Evolutionary conservation across 2,329 filamentous ascomycete species (phyloP).

Genomic region (Setomelanomma holmii): DNA sequence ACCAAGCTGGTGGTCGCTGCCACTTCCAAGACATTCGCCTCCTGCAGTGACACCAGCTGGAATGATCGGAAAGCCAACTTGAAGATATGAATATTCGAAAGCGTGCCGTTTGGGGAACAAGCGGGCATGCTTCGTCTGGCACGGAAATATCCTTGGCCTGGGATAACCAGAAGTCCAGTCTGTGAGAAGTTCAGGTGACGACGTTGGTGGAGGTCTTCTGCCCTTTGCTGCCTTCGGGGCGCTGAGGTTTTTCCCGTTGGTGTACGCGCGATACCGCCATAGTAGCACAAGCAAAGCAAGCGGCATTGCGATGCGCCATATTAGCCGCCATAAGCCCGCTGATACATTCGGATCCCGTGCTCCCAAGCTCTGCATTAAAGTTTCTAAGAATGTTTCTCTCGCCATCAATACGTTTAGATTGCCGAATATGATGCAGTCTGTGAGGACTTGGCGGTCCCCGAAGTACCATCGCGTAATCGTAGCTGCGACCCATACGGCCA

Average conservation of each 20-base stretch:
- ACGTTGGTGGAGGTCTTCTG: no score
- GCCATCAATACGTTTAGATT: conserved; percentile 12
- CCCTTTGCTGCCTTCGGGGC: conserved; percentile 7
- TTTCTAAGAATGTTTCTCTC: conserved; percentile 12
- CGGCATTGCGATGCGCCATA: conserved; percentile 12
- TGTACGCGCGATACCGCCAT: conserved; percentile 1
- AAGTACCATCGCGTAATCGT: conserved; percentile 22
- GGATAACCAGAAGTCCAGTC: conserved; percentile 26
- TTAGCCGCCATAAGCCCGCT: conserved; percentile 6
- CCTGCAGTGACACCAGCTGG: conserved; percentile 57
- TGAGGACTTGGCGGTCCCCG: conserved; percentile 26
- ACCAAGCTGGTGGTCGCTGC: conserved; percentile 37
- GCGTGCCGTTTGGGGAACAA: conserved; percentile 72
- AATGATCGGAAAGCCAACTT: conserved; percentile 72
- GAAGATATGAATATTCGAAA: conserved; percentile 75
- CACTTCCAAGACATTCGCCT: conserved; percentile 14
- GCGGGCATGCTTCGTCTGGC: conserved; percentile 69
- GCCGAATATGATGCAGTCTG: conserved; percentile 28
- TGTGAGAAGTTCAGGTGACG: no score
- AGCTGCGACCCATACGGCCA: conserved; percentile 28
- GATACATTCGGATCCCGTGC: neutral
- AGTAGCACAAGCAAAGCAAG: conserved; percentile 17
- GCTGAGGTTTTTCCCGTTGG: neutral
- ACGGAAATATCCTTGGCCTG: conserved; percentile 64
- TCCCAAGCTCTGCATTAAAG: conserved; percentile 18